Evolutionary conservation across 805 yeast species (phyloP).

Genomic region (Dipodascopsis uninucleata): DNA sequence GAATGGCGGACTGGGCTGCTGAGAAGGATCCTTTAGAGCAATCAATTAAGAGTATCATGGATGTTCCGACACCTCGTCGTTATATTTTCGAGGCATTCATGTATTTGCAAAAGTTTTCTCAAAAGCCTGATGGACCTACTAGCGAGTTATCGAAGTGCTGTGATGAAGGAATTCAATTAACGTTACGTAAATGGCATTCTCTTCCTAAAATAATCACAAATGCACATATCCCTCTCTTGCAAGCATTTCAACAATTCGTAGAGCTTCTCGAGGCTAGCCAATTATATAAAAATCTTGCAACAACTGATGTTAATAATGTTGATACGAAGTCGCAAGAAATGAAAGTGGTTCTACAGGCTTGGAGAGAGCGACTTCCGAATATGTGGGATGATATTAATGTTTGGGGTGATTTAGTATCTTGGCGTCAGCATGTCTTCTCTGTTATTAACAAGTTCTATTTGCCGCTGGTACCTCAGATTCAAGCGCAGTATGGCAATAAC

Average conservation of each 20-base stretch:
- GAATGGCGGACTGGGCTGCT: constrained; percentile 97
- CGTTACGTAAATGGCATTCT: constrained; percentile 89
- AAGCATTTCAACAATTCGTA: constrained; percentile 94
- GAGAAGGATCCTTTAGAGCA: constrained; percentile 93
- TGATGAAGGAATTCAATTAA: constrained; percentile 93
- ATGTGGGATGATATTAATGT: constrained; percentile 95
- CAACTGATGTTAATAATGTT: constrained; percentile 87
- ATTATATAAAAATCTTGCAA: constrained; percentile 78
- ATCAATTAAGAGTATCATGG: constrained; percentile 93
- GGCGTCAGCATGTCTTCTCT: constrained; percentile 98
- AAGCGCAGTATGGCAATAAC: constrained; percentile 47
- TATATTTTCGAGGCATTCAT: constrained; percentile 94
- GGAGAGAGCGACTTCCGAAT: constrained; percentile 97
- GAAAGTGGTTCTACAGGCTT: constrained; percentile 89
- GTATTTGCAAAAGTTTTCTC: constrained; percentile 88
- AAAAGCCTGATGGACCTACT: constrained; percentile 70
- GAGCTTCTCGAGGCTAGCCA: constrained; percentile 97
- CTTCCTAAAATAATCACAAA: constrained; percentile 68
- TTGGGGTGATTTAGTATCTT: constrained; percentile 96
- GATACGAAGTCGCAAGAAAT: constrained; percentile 92
- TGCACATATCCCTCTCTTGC: constrained; percentile 86
- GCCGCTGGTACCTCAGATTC: constrained; percentile 84
- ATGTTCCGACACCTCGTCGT: constrained; percentile 95
- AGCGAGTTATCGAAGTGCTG: constrained; percentile 81
- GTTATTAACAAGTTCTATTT: constrained; percentile 91